Evolutionary conservation across 1,139 yeast species (phyloP).

Genomic region (Pneumocystis murina): DNA sequence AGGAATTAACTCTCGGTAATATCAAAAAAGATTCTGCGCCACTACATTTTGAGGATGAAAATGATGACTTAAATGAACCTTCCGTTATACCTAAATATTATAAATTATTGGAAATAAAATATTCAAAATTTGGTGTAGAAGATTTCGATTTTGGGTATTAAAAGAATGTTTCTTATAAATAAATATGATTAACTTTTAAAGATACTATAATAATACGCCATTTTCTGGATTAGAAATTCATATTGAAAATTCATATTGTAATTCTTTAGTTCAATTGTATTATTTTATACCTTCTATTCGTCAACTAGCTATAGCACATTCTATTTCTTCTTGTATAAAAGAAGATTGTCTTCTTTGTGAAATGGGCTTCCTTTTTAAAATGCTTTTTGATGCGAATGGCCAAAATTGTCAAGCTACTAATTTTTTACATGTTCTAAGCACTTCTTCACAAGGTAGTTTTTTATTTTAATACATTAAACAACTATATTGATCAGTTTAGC

Average conservation of each 20-base stretch:
- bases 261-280: slow-evolving; percentile 68
- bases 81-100: slow-evolving; percentile 25
- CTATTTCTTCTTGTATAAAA: slow-evolving; percentile 42
- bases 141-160: slow-evolving; percentile 66
- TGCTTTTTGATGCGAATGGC: slow-evolving; percentile 73
- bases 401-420: slow-evolving; percentile 57
- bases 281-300: slow-evolving; percentile 61
- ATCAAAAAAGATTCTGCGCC: slow-evolving; percentile 4
- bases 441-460: background rate
- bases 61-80: slow-evolving; percentile 15
- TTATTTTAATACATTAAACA: background rate
- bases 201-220: slow-evolving; percentile 54
- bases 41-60: slow-evolving; percentile 14
- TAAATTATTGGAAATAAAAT: slow-evolving; percentile 58
- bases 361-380: slow-evolving; percentile 76
- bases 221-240: slow-evolving; percentile 85
- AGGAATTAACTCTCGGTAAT: slow-evolving; percentile 19
- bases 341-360: slow-evolving; percentile 45
- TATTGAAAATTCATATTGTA: slow-evolving; percentile 65
- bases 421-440: slow-evolving; percentile 37
- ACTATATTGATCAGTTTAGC: slow-evolving; percentile 21
- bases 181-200: background rate
- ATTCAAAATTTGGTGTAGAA: slow-evolving; percentile 82
- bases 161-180: background rate
- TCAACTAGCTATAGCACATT: slow-evolving; percentile 42